Evolutionary conservation across 108 stramenopile species (phyloP).

Genomic region (Pseudonitzschia delicatissima): DNA sequence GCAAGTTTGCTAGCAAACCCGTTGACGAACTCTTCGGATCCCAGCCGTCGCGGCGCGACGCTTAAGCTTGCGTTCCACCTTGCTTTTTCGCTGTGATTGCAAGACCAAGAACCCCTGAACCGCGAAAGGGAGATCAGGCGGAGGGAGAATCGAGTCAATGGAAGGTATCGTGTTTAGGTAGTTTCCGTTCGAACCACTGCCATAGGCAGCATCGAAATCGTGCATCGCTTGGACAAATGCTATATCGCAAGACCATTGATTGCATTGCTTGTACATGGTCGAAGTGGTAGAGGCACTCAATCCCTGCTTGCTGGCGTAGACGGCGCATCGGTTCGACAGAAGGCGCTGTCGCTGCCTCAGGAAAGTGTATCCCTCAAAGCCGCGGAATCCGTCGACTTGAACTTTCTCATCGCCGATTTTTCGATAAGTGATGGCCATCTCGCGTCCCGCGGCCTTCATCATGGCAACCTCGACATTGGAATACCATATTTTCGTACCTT

Average conservation of each 20-base stretch:
- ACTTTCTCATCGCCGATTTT: background rate
- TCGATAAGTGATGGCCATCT: background rate
- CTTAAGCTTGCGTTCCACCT: too few species aligned
- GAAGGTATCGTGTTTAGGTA: background rate
- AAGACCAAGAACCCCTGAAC: background rate
- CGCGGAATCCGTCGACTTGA: too few species aligned
- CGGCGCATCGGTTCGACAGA: background rate
- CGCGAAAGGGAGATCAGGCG: background rate
- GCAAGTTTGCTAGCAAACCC: too few species aligned
- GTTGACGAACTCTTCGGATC: too few species aligned
- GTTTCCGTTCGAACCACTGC: background rate
- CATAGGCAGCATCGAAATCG: slow-evolving; percentile 1
- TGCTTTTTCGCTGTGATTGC: background rate
- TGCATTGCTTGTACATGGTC: background rate
- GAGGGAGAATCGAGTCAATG: background rate
- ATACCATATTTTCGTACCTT: background rate
- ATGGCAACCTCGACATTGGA: background rate
- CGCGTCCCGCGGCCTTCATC: background rate
- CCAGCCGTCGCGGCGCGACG: too few species aligned
- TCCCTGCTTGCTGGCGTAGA: background rate
- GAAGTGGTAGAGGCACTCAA: background rate
- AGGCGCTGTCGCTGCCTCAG: background rate
- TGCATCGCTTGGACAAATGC: slow-evolving; percentile 8
- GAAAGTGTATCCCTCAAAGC: background rate
- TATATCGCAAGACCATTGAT: background rate